These are phyloP conservation scores for Epichloe sp. DNA, from an alignment of 2,329 filamentous ascomycete genomes.

Conservation along the genomic window DNA sequence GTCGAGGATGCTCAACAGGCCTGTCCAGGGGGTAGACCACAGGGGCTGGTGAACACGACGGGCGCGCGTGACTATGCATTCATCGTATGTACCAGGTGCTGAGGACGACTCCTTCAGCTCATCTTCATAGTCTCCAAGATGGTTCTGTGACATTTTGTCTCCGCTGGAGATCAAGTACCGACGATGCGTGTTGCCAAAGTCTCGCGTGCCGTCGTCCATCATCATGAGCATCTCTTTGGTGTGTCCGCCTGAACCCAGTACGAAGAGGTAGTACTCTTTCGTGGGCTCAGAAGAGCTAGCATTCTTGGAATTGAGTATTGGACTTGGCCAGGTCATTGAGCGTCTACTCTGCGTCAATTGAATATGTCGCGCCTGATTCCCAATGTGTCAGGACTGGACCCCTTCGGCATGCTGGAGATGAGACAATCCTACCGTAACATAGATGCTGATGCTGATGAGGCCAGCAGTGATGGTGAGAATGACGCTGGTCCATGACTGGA, in stretches of 20 bases:
- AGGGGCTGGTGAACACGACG: constrained; percentile 72
- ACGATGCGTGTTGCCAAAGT: constrained; percentile 44
- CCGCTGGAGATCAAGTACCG: constrained; percentile 73
- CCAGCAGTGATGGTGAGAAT: constrained; percentile 9
- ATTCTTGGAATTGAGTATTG: neutral
- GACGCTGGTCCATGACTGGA: constrained; percentile 1
- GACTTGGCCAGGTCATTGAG: constrained; percentile 7
- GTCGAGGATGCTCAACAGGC: constrained; percentile 49
- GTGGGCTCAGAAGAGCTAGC: neutral
- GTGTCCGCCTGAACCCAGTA: constrained; percentile 88
- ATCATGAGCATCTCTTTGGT: constrained; percentile 90
- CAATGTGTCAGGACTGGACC: neutral
- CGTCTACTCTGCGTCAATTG: constrained; percentile 14
- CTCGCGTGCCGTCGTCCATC: constrained; percentile 47
- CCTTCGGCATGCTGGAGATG: neutral
- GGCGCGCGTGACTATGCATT: constrained; percentile 61
- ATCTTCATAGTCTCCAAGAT: constrained; percentile 46
- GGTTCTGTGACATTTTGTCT: constrained; percentile 52
- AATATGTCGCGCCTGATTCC: constrained; percentile 16
- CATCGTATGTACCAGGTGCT: constrained; percentile 40
- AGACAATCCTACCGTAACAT: constrained; percentile 16
- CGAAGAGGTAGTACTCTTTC: constrained; percentile 51
- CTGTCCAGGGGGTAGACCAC: constrained; percentile 56
- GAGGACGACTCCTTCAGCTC: constrained; percentile 16
- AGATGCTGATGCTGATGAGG: constrained; percentile 14